Evolutionary conservation across 495 filamentous ascomycete species (phyloP), one percentile per base, ranked within the genome.

Genomic region (Glarea lozoyensis): DNA sequence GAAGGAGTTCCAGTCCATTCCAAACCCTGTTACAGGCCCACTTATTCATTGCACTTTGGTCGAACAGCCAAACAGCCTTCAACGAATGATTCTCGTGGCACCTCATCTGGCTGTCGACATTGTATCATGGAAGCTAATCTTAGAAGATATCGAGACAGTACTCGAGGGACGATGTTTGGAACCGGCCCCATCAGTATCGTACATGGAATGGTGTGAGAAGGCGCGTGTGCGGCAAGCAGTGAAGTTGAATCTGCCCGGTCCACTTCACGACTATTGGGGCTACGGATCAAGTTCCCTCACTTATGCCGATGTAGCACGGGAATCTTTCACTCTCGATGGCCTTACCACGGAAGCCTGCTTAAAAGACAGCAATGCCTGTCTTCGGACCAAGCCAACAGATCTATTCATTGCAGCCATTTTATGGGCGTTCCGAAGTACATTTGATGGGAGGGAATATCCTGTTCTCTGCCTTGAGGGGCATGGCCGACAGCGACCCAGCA

Each of bases 61-160:
- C n/a, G 51, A 69, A 4, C 64, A 69, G 4, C 49, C 64, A 20
- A 67, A 72, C 9, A 39, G 56, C 11, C 58, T 59, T 10, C 68
- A 72, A 29, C 51, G 79, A 10, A 44, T 86, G 11, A 83, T 79
- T 18, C 63, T 86, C 54, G 67, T 69, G 4, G 78, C 73, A 2
- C 81, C 84, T 49, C 82, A 84, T 47, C 59, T 84, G 1, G 77
- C 79, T 2, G 68, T 85, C 24, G 82, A 86, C 40, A 69, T 83
- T 21, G 73, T 79, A 11, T 85, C 82, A 0, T 85, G 79, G 81
- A 67, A 72, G 16, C 66, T 82, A 17, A 76, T 86, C 4, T 63
- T 82, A 12, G 68, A 81, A 40, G 81, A 86, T 41, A 43, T 85
- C 31, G 81, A 84, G 46, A 73, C 80, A 18, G 45, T 83, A 1